phyloP scores from a whole-genome alignment of 768 basidiomycete genomes.

The Suillus weaverae region DNA sequence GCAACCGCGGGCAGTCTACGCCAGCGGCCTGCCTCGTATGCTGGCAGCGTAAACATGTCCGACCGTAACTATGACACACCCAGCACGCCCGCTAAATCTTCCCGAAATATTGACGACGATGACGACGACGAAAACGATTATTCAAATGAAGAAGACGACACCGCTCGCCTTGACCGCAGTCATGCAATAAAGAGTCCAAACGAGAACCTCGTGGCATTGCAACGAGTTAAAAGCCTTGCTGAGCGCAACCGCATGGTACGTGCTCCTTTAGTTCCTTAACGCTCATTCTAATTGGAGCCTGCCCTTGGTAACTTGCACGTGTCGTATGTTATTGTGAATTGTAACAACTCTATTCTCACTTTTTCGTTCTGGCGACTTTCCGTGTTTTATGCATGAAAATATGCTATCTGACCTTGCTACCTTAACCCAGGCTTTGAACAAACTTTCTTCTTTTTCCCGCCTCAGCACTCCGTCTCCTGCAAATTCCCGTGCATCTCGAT shows the following conservation, averaged over 20 bases:
- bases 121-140: conserved; percentile 51
- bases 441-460: conserved; percentile 59
- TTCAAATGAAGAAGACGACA: conserved; percentile 62
- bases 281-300: conserved; percentile 20
- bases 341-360: conserved; percentile 10
- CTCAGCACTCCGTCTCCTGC: conserved; percentile 58
- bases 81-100: conserved; percentile 27
- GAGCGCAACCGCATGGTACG: conserved; percentile 75
- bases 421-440: conserved; percentile 59
- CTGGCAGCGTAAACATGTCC: conserved; percentile 37
- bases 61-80: conserved; percentile 40
- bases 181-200: conserved; percentile 39
- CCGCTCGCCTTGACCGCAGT: conserved; percentile 49
- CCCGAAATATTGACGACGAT: conserved; percentile 38
- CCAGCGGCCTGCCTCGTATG: conserved; percentile 31
- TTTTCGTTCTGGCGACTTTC: conserved; percentile 1
- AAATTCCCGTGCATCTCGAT: conserved; percentile 37
- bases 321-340: conserved; percentile 22
- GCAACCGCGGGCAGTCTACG: conserved; percentile 41
- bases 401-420: conserved; percentile 17
- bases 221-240: conserved; percentile 68
- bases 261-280: conserved; percentile 20
- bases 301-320: conserved; percentile 32
- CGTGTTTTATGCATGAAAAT: conserved; percentile 14
- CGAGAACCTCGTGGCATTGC: conserved; percentile 59